These are phyloP conservation scores for Penicillium italicum DNA, from an alignment of 2,329 filamentous ascomycete genomes.

Conservation along the genomic window DNA sequence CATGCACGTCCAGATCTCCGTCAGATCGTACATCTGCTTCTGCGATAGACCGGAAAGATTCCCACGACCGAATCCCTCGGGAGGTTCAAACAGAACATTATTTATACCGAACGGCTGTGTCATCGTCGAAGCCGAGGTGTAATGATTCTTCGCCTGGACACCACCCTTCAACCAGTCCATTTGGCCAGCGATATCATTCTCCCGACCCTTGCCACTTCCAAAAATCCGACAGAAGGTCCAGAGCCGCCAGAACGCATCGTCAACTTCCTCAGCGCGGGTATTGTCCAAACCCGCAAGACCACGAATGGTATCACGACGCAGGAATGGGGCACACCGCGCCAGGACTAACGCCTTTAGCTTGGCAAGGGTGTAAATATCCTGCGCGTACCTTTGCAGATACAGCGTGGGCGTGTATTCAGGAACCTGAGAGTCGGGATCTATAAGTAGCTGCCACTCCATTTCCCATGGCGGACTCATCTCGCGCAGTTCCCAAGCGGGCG, in stretches of 20 bases:
- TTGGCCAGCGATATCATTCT: conserved; percentile 58
- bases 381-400: conserved; percentile 51
- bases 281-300: conserved; percentile 51
- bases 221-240: conserved; percentile 66
- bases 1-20: conserved; percentile 62
- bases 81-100: conserved; percentile 54
- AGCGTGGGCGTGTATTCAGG: conserved; percentile 53
- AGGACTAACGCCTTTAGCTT: conserved; percentile 56
- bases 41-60: conserved; percentile 54
- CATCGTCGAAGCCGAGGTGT: conserved; percentile 42
- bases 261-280: conserved; percentile 50
- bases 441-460: conserved; percentile 38
- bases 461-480: conserved; percentile 55
- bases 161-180: conserved; percentile 63
- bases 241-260: conserved; percentile 62
- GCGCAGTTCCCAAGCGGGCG: conserved; percentile 58
- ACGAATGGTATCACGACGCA: conserved; percentile 54
- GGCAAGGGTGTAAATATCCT: conserved; percentile 53
- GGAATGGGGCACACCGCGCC: conserved; percentile 53
- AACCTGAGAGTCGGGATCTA: conserved; percentile 46
- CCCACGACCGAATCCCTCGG: conserved; percentile 56
- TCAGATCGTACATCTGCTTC: conserved; percentile 61
- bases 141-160: conserved; percentile 46
- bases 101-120: conserved; percentile 51
- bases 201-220: conserved; percentile 55